phyloP scores from a whole-genome alignment of 1,284 basidiomycete genomes.

The Omphalotus olearius region DNA sequence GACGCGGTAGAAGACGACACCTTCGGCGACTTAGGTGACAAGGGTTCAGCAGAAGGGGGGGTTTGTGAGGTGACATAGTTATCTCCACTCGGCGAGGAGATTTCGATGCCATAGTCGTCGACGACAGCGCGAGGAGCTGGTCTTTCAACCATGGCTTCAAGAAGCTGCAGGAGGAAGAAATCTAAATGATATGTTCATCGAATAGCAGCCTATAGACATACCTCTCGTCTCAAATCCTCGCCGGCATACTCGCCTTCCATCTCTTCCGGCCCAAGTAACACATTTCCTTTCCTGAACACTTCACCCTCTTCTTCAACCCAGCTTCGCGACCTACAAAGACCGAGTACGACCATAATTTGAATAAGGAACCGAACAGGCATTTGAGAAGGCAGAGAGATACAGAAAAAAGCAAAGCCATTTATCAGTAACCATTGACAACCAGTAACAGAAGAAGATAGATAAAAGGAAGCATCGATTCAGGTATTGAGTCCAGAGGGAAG shows the following conservation, averaged over 20 bases:
- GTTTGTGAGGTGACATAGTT: not conserved
- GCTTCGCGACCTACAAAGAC: constrained; percentile 50
- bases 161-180: constrained; percentile 26
- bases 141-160: constrained; percentile 61
- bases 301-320: constrained; percentile 90
- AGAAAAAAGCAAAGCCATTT: not conserved
- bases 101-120: constrained; percentile 51
- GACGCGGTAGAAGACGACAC: not conserved
- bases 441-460: not conserved
- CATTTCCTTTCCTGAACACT: constrained; percentile 85
- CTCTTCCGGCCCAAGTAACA: constrained; percentile 76
- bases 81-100: constrained; percentile 19
- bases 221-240: constrained; percentile 80
- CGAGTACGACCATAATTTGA: not conserved
- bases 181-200: not conserved
- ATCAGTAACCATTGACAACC: not conserved
- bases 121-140: constrained; percentile 52
- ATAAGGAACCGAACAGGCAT: too few relatives aligned
- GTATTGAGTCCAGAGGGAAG: too few relatives aligned
- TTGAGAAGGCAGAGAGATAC: too few relatives aligned
- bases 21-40: not conserved
- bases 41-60: not conserved
- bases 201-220: constrained; percentile 29
- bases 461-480: too few relatives aligned
- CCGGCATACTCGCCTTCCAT: constrained; percentile 84